Conservation (phyloP, 148 eudicot genomes). For the Selenicereus undatus region DNA sequence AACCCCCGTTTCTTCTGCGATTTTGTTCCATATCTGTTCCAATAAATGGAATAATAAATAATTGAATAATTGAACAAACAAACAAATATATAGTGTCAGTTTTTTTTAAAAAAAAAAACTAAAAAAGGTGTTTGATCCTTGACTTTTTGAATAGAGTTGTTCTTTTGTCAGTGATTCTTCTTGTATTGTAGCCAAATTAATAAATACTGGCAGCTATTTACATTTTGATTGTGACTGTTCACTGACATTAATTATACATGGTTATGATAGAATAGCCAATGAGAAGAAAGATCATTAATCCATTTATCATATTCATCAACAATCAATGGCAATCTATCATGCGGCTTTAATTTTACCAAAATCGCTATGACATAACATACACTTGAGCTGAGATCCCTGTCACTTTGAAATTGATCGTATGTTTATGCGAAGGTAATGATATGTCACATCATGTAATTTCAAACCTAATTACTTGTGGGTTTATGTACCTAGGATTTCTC, state of each 20-base stretch:
- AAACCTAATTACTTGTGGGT: background rate
- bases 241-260: constrained; percentile 4
- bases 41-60: background rate
- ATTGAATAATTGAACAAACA: background rate
- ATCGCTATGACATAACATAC: constrained; percentile 1
- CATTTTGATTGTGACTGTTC: background rate
- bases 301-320: background rate
- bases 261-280: background rate
- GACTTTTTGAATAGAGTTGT: background rate
- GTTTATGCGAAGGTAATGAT: background rate
- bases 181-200: background rate
- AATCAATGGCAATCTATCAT: background rate
- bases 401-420: background rate
- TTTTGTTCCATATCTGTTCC: background rate
- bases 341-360: background rate
- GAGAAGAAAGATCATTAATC: background rate
- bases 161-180: background rate
- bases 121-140: too few species aligned
- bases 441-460: background rate
- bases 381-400: background rate
- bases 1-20: background rate
- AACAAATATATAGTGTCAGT: background rate
- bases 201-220: background rate
- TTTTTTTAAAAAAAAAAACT: too few species aligned
- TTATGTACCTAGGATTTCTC: background rate